Conservation (phyloP, 108 stramenopile species). For the Pelagomonas calceolata region DNA sequence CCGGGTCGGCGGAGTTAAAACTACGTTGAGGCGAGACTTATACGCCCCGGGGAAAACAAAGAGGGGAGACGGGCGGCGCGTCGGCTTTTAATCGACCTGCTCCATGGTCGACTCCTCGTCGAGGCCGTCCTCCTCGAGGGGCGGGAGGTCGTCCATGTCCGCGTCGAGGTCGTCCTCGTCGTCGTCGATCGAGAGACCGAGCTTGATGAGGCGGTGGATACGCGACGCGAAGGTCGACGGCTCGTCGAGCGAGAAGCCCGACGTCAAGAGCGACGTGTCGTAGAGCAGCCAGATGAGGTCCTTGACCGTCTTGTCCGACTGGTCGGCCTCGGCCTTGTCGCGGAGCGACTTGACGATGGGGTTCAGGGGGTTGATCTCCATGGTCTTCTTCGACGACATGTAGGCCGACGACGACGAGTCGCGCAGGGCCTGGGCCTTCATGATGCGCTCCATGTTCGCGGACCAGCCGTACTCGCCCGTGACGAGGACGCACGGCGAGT, state of each 20-base stretch:
- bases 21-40: too few relatives aligned
- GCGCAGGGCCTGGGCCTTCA: conserved; percentile 99
- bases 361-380: conserved; percentile 99
- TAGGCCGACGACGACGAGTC: conserved; percentile 91
- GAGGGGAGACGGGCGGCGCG: too few relatives aligned
- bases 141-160: conserved; percentile 83
- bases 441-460: conserved; percentile 99
- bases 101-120: conserved; percentile 93
- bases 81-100: conserved; percentile 76
- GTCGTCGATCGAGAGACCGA: conserved; percentile 96
- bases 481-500: conserved; percentile 95
- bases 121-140: conserved; percentile 83
- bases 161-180: conserved; percentile 81
- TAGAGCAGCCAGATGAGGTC: conserved; percentile 99
- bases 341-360: conserved; percentile 94
- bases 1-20: too few relatives aligned
- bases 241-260: conserved; percentile 97
- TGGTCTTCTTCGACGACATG: conserved; percentile 99
- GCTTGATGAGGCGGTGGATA: conserved; percentile 97
- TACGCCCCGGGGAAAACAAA: too few relatives aligned
- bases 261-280: conserved; percentile 95
- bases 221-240: conserved; percentile 97
- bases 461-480: conserved; percentile 99
- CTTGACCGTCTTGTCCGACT: conserved; percentile 98
- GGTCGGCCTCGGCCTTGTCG: conserved; percentile 97